Percentiles rank a stretch among this genome's conserved stretches.
Conservation (phyloP, 768 basidiomycete genomes). For the Coprinellus micaceus region DNA sequence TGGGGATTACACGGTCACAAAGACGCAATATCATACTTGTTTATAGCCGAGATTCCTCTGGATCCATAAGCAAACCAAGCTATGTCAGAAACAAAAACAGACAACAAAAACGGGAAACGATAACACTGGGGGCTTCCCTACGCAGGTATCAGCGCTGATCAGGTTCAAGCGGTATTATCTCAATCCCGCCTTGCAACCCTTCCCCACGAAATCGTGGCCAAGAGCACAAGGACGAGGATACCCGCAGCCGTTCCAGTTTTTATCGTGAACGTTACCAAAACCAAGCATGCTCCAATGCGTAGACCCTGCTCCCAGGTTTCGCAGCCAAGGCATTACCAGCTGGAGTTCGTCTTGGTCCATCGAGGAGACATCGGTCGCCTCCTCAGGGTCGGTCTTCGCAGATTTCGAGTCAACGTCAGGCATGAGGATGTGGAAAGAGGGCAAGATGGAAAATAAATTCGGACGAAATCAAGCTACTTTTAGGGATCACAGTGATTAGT, state of each 20-base stretch:
- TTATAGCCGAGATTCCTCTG: conserved; percentile 78
- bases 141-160: conserved; percentile 97
- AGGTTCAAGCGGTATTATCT: conserved; percentile 98
- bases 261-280: conserved; percentile 72
- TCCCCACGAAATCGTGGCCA: conserved; percentile 24
- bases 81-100: conserved; percentile 37
- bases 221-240: conserved; percentile 50
- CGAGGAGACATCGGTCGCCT: conserved; percentile 22
- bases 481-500: conserved; percentile 8
- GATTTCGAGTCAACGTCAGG: conserved; percentile 19
- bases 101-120: conserved; percentile 39
- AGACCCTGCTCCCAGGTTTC: conserved; percentile 27
- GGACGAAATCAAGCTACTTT: not conserved
- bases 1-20: not conserved
- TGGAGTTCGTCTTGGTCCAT: conserved; percentile 42
- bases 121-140: conserved; percentile 90
- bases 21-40: conserved; percentile 47
- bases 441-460: conserved; percentile 1
- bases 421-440: conserved; percentile 7
- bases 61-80: conserved; percentile 39
- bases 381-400: conserved; percentile 19
- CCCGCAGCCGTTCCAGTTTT: conserved; percentile 86
- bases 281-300: conserved; percentile 28
- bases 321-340: conserved; percentile 37
- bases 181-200: conserved; percentile 58